These are phyloP conservation scores for Lactarius evosmus DNA, from an alignment of 768 basidiomycete species.

Conservation along the genomic window DNA sequence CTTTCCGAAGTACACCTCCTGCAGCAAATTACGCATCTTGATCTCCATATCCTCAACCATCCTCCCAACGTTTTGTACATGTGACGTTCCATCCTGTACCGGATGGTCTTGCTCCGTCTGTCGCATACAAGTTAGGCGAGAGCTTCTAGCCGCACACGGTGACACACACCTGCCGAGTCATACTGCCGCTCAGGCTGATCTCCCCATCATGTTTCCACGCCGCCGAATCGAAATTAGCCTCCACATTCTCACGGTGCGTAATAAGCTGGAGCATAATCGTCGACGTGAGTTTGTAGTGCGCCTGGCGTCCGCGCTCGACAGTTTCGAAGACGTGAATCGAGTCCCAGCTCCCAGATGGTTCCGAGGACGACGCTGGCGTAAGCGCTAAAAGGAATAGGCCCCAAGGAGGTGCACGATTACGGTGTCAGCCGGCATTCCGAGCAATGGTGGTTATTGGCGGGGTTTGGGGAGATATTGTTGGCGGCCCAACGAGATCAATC, in stretches of 20 bases:
- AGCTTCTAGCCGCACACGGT: background rate
- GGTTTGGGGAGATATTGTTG: too few species aligned
- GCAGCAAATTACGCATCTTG: constrained; percentile 94
- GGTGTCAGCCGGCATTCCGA: background rate
- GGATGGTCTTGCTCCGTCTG: constrained; percentile 88
- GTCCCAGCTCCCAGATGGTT: constrained; percentile 91
- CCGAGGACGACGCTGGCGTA: constrained; percentile 50
- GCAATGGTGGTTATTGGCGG: background rate
- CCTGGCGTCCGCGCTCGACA: constrained; percentile 84
- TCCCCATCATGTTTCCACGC: constrained; percentile 63
- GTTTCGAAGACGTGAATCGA: constrained; percentile 98
- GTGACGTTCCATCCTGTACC: constrained; percentile 72
- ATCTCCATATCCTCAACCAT: constrained; percentile 99
- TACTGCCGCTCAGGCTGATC: constrained; percentile 86
- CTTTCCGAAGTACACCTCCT: constrained; percentile 96
- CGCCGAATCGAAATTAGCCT: constrained; percentile 34
- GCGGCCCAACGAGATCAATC: background rate
- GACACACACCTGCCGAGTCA: constrained; percentile 86
- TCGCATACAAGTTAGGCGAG: constrained; percentile 1
- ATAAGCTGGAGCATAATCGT: constrained; percentile 94
- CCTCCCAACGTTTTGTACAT: constrained; percentile 89
- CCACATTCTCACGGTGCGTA: constrained; percentile 39
- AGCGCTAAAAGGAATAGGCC: constrained; percentile 45
- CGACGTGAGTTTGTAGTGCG: constrained; percentile 95
- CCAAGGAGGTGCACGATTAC: background rate